Conservation (phyloP, 2,329 filamentous ascomycete species). For the Pyrenochaeta sp. region DNA sequence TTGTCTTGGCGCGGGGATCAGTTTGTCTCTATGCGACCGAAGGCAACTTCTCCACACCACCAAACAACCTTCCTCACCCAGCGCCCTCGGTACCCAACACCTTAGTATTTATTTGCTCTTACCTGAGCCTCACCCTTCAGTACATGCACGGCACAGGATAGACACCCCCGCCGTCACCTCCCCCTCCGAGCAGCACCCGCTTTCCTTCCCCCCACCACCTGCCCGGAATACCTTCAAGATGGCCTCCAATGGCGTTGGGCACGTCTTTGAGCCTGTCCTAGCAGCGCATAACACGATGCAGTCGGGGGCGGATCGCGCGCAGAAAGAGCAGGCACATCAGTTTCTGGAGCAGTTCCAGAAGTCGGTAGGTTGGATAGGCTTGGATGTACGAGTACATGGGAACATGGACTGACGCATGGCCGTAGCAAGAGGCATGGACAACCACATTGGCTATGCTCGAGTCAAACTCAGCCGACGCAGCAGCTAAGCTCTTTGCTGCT, state of each 20-base stretch:
- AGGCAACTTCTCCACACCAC: constrained; percentile 29
- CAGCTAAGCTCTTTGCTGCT: constrained; percentile 93
- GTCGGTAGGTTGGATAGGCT: constrained; percentile 79
- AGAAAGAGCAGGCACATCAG: constrained; percentile 90
- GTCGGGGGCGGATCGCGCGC: constrained; percentile 78
- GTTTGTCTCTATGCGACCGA: constrained; percentile 34
- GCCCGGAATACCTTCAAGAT: constrained; percentile 57
- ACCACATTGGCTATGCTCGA: constrained; percentile 87
- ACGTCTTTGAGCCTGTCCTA: constrained; percentile 84
- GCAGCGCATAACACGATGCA: constrained; percentile 91
- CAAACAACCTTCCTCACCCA: constrained; percentile 28
- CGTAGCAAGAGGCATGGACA: constrained; percentile 87
- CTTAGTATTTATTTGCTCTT: constrained; percentile 7
- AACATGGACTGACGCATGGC: constrained; percentile 31
- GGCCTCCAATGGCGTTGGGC: constrained; percentile 72
- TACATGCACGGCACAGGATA: constrained; percentile 36
- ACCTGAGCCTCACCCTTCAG: constrained; percentile 6
- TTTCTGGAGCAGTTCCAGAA: constrained; percentile 97
- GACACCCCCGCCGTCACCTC: constrained; percentile 35
- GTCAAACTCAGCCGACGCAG: constrained; percentile 75
- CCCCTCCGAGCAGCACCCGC: constrained; percentile 34
- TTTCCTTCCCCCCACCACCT: constrained; percentile 29
- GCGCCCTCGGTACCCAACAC: constrained; percentile 7
- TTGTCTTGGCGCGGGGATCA: constrained; percentile 37
- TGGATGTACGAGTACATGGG: neutral